Evolutionary conservation across 169 alveolate species (phyloP).

Genomic region (Theileria parva): DNA sequence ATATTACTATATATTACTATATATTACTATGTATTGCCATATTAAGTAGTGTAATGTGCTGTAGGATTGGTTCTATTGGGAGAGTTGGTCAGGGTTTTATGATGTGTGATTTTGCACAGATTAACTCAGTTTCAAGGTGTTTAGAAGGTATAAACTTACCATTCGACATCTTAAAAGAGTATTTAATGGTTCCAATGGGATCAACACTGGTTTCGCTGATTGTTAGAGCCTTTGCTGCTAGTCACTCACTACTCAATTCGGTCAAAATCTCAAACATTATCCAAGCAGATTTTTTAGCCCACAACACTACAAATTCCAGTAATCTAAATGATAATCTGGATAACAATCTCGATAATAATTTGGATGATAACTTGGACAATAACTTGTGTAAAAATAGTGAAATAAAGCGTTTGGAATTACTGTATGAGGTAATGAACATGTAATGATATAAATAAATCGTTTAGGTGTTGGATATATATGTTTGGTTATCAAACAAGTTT

Average conservation of each 20-base stretch:
- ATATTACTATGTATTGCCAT: too few relatives aligned
- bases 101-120: conserved; percentile 27
- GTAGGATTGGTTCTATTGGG: conserved; percentile 22
- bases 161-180: conserved; percentile 27
- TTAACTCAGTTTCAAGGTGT: conserved; percentile 27
- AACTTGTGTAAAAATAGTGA: not conserved
- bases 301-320: not conserved
- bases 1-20: too few relatives aligned
- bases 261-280: conserved; percentile 40
- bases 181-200: conserved; percentile 55
- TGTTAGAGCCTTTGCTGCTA: conserved; percentile 49
- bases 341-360: not conserved
- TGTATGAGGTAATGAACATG: conserved; percentile 27
- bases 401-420: conserved; percentile 30
- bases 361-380: conserved; percentile 5
- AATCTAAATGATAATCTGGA: not conserved
- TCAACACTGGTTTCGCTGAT: conserved; percentile 33
- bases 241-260: conserved; percentile 49
- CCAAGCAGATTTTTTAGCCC: conserved; percentile 14
- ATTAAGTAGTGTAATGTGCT: too few relatives aligned
- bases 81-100: conserved; percentile 13
- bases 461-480: conserved; percentile 49
- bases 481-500: conserved; percentile 53
- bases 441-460: not conserved
- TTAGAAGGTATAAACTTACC: conserved; percentile 32